A percentile compares a stretch with the other conserved stretches of the same genome.
Evolutionary conservation across 2,329 filamentous ascomycete genomes (phyloP).

Genomic region (Stachybotrys chartarum): DNA sequence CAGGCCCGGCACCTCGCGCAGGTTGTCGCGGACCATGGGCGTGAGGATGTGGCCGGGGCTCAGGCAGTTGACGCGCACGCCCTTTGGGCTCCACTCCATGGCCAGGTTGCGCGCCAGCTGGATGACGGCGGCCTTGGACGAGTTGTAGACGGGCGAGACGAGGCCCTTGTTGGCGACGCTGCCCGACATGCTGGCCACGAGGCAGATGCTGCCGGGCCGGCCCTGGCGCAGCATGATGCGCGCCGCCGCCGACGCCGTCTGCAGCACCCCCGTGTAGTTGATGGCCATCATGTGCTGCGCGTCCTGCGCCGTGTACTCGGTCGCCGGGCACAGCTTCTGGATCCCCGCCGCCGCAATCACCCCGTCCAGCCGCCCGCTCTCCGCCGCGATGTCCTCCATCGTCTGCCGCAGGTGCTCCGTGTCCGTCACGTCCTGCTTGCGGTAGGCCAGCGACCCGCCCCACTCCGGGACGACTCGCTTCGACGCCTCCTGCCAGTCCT

Average conservation of each 20-base stretch:
- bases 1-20: constrained; percentile 58
- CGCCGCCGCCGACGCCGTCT: constrained; percentile 30
- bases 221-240: constrained; percentile 50
- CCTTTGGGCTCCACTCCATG: constrained; percentile 54
- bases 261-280: constrained; percentile 53
- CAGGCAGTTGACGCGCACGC: constrained; percentile 62
- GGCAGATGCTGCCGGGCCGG: constrained; percentile 45
- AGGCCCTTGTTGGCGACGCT: constrained; percentile 50
- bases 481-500: constrained; percentile 55
- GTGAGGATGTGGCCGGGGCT: constrained; percentile 63
- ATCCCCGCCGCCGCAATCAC: constrained; percentile 62
- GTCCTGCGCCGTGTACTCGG: constrained; percentile 54
- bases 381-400: constrained; percentile 51
- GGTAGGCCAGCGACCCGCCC: constrained; percentile 58
- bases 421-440: constrained; percentile 61
- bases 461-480: constrained; percentile 55
- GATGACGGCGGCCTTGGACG: constrained; percentile 57
- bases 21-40: constrained; percentile 66
- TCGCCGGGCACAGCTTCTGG: constrained; percentile 60
- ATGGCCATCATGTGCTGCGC: constrained; percentile 60
- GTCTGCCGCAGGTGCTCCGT: constrained; percentile 49
- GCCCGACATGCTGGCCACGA: constrained; percentile 51
- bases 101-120: constrained; percentile 57
- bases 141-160: constrained; percentile 60
- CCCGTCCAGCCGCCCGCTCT: constrained; percentile 57